Conservation (phyloP, 129 eudicot species). For the Flaveria trinervia region DNA sequence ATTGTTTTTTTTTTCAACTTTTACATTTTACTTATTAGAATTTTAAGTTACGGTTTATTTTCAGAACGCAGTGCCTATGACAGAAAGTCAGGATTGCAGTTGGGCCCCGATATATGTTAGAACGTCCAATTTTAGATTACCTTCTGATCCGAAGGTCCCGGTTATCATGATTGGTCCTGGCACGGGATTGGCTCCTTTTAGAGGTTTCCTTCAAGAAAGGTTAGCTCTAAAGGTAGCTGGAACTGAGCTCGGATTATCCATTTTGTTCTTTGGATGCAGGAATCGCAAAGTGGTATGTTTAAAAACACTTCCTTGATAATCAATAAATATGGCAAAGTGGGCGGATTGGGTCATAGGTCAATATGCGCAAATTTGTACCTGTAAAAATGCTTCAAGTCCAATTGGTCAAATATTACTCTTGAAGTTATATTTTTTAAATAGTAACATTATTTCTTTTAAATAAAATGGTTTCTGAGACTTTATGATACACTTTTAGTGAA, state of each 20-base stretch:
- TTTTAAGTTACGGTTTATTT: slow-evolving; percentile 13
- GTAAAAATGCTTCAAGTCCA: not conserved
- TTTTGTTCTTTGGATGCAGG: slow-evolving; percentile 92
- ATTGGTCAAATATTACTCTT: not conserved
- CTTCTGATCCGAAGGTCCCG: slow-evolving; percentile 76
- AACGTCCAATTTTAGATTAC: slow-evolving; percentile 91
- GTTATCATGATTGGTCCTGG: slow-evolving; percentile 99
- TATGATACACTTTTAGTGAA: not conserved
- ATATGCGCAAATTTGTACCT: not conserved
- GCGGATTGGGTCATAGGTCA: not conserved
- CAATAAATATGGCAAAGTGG: not conserved
- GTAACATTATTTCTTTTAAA: too few relatives aligned
- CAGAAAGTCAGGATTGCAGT: slow-evolving; percentile 75
- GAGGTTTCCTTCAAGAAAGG: slow-evolving; percentile 97
- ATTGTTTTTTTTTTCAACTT: not conserved
- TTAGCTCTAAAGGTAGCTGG: slow-evolving; percentile 86
- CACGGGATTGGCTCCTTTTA: slow-evolving; percentile 97
- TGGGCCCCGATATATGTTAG: slow-evolving; percentile 87
- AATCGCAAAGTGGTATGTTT: slow-evolving; percentile 77
- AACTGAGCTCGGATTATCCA: slow-evolving; percentile 73
- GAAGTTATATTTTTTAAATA: not conserved
- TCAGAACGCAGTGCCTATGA: slow-evolving; percentile 81
- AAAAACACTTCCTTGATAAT: not conserved
- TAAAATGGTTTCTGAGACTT: too few relatives aligned
- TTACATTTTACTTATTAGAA: not conserved